phyloP scores from a whole-genome alignment of 306 rosid species.

The Prunus fruticosa region DNA sequence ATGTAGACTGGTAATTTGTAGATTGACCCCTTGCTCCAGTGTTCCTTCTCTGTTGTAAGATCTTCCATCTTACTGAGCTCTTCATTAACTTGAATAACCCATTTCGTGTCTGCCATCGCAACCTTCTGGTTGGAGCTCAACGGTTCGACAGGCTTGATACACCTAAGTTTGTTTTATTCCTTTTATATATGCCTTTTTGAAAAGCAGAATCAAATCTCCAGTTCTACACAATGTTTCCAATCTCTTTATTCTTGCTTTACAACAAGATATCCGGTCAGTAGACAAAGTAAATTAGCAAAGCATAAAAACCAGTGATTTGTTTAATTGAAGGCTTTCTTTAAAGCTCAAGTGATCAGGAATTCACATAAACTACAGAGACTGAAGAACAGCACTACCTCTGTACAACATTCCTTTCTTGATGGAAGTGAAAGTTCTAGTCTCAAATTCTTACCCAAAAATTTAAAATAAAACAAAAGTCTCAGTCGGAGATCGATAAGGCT shows the following conservation, averaged over 20 bases:
- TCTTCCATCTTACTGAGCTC: constrained; percentile 22
- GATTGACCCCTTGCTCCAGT: constrained; percentile 47
- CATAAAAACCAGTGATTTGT: neutral
- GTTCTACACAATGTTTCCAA: neutral
- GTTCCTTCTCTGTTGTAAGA: constrained; percentile 21
- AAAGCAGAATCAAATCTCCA: neutral
- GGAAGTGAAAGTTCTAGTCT: neutral
- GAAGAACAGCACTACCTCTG: neutral
- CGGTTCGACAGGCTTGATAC: neutral
- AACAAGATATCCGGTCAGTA: neutral
- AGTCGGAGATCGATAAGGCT: no score
- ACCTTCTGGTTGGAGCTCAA: neutral
- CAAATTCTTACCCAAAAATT: neutral
- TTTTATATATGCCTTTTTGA: neutral
- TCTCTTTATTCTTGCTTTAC: neutral
- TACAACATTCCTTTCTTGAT: neutral
- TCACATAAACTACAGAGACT: neutral
- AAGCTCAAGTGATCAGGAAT: neutral
- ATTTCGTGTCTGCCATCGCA: constrained; percentile 21
- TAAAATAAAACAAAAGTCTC: no score
- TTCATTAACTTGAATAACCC: constrained; percentile 30
- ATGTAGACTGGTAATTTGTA: constrained; percentile 39
- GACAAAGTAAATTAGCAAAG: neutral
- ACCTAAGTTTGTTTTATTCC: neutral
- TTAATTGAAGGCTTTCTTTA: neutral